Base-by-base conservation (phyloP, 306 rosid species). In the Lathyrus oleraceus region DNA sequence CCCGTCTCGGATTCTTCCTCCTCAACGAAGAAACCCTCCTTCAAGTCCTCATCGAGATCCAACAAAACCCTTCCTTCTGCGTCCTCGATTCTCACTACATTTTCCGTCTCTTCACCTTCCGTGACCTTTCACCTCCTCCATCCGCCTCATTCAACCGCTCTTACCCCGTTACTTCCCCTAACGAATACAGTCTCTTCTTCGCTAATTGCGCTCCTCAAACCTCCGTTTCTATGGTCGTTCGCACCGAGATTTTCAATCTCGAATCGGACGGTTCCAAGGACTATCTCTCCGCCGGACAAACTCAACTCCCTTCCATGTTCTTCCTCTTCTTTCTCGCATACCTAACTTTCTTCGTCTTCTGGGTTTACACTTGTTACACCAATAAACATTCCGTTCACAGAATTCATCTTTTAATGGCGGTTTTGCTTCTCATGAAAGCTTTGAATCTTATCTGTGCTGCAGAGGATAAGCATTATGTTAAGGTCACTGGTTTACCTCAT, bases 21-120 rank as follows among this genome's bases (percentile, higher is more conserved):
- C 81, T 88, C 10, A 90, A 90, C 6, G 98, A 92, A 28, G 96
- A 92, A 44, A 58, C 87, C 27, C 96, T 92, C 28, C 87, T 88
- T 27, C 96, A 90, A n/a, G 90, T 92, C 49, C 85, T 86, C 13
- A 81, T 87, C 73, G 98, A 92, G 96, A 92, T 92, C 85, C 96
- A 90, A 66, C 87, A 84, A 61, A 84, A 84, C 81, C 87, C 89
- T 3, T 84, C 84, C 65, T 85, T 90, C 65, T 93, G 98, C 62
- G 96, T 90, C 21, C 87, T 93, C 16, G 81, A 88, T 3, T 90
- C 98, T 2, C 87, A 20, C 67, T 84, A 86, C 87, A 84, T 85
- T 49, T 7, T 1, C 35, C 76, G 1, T 0, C 89, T 93, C 59
- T 93, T 90, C 84, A 83, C 80, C 7, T 90, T 92, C 83, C 88